Conservation (phyloP, 371 early-diverging fungal species). For the Mortierella sp. region DNA sequence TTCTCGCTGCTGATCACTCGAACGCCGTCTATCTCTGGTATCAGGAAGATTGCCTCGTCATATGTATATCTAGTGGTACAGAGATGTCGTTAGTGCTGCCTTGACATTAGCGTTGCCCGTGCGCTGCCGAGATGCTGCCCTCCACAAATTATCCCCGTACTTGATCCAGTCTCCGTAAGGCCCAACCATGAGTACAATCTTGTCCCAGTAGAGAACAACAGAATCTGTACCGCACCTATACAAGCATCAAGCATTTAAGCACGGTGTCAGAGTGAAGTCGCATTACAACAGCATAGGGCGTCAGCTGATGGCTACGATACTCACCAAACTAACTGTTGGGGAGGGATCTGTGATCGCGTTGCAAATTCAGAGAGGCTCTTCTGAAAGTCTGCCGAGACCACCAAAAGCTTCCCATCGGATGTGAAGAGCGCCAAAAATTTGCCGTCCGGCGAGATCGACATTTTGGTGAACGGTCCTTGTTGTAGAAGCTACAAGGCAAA, state of each 20-base stretch:
- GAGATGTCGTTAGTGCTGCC: background rate
- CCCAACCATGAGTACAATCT: conserved; percentile 88
- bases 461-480: conserved; percentile 91
- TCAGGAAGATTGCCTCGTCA: conserved; percentile 82
- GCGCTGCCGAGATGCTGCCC: too few species aligned
- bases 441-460: conserved; percentile 94
- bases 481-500: conserved; percentile 71
- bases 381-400: conserved; percentile 95
- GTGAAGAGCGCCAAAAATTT: conserved; percentile 91
- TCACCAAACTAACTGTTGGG: conserved; percentile 89
- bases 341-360: conserved; percentile 74
- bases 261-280: too few species aligned
- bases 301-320: conserved; percentile 3
- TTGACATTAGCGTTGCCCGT: background rate
- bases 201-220: conserved; percentile 87
- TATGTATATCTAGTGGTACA: conserved; percentile 66
- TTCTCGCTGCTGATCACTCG: conserved; percentile 85
- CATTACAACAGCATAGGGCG: too few species aligned
- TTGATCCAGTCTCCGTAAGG: conserved; percentile 94
- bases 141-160: too few species aligned
- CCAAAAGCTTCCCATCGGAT: conserved; percentile 85
- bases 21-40: conserved; percentile 94
- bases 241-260: background rate
- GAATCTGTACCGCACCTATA: conserved; percentile 96
- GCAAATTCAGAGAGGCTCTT: conserved; percentile 89